Evolutionary conservation across 2,329 filamentous ascomycete genomes (phyloP).

Genomic region (Pezicula rhizophila): DNA sequence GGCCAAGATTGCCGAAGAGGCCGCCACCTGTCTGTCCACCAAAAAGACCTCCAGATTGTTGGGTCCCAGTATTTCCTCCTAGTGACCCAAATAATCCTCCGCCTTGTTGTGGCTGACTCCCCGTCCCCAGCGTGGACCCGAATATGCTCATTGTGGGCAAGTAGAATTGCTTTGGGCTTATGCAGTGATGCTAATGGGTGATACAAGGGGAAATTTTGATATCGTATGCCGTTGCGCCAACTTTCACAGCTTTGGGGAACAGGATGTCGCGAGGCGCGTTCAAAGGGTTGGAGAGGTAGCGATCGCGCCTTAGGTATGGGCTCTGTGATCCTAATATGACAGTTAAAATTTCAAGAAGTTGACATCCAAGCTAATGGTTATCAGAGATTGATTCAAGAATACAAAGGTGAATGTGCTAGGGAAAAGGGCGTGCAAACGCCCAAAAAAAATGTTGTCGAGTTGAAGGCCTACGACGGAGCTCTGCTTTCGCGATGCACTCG

Average conservation of each 20-base stretch:
- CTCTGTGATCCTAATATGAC: too few species aligned
- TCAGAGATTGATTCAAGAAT: too few species aligned
- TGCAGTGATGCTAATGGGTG: not conserved
- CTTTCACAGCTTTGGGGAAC: not conserved
- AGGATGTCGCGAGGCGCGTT: too few species aligned
- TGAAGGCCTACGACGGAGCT: not conserved
- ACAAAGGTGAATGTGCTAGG: not conserved
- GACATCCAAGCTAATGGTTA: too few species aligned
- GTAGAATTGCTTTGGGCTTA: not conserved
- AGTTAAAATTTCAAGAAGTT: too few species aligned
- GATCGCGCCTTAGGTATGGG: too few species aligned
- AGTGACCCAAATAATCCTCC: constrained; percentile 18
- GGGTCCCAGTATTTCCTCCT: constrained; percentile 18
- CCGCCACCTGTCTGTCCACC: constrained; percentile 11
- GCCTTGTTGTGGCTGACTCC: constrained; percentile 13
- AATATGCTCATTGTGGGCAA: constrained; percentile 14
- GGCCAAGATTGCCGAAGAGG: constrained; percentile 10
- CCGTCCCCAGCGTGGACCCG: constrained; percentile 11
- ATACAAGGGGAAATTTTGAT: not conserved
- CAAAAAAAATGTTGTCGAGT: constrained; percentile 1
- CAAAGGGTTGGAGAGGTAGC: too few species aligned
- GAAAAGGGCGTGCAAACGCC: not conserved
- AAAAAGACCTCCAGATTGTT: constrained; percentile 26
- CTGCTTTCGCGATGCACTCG: constrained; percentile 4
- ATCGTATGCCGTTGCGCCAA: not conserved